A percentile compares a stretch with the other conserved stretches of the same genome.
Evolutionary conservation across 169 alveolate species (phyloP).

Genomic region (Cryptosporidium baileyi): DNA sequence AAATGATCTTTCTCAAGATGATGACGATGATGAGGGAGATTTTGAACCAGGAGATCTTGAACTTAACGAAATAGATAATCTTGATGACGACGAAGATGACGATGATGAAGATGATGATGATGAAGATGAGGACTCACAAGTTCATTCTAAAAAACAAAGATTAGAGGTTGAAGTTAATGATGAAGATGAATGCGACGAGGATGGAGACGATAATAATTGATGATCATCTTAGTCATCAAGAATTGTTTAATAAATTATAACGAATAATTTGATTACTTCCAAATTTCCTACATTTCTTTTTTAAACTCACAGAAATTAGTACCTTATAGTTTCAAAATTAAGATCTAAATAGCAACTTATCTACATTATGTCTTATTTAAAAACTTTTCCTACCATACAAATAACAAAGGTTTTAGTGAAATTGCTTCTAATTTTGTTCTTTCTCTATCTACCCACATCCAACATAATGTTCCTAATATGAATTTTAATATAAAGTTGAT

Average conservation of each 20-base stretch:
- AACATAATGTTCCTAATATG: conserved; percentile 40
- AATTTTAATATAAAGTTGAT: conserved; percentile 37
- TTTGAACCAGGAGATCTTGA: conserved; percentile 73
- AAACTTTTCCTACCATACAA: neutral
- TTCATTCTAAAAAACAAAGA: neutral
- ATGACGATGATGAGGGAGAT: conserved; percentile 86
- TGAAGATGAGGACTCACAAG: conserved; percentile 1
- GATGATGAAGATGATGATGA: conserved; percentile 24
- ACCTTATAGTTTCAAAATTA: neutral
- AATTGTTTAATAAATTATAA: too few species aligned
- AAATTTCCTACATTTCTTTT: too few species aligned
- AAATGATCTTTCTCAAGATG: conserved; percentile 85
- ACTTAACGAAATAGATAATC: conserved; percentile 79
- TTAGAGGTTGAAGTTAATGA: neutral
- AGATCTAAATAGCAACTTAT: too few species aligned
- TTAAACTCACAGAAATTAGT: too few species aligned
- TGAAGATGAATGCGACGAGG: conserved; percentile 12
- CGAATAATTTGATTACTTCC: too few species aligned
- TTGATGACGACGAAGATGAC: conserved; percentile 73
- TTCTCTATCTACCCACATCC: conserved; percentile 68
- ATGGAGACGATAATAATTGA: too few species aligned
- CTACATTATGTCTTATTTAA: too few species aligned
- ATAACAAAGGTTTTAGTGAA: conserved; percentile 25
- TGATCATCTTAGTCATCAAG: too few species aligned
- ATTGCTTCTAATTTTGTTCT: conserved; percentile 60